These are phyloP conservation scores for Corymbia maculata DNA, from an alignment of 345 rosid genomes.

Conservation along the genomic window DNA sequence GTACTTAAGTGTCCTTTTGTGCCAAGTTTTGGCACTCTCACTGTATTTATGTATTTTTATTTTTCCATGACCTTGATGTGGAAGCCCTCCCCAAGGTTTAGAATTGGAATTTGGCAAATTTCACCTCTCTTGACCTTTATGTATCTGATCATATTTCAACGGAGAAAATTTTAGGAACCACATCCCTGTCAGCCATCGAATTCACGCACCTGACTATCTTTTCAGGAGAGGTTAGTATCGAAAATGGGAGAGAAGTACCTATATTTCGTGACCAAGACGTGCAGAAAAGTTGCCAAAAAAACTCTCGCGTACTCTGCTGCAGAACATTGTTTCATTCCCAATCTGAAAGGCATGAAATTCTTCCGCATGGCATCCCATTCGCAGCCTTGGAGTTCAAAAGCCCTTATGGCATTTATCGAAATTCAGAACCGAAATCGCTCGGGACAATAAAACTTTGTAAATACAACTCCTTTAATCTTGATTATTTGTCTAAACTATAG, in stretches of 20 bases:
- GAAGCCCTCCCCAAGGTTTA: not conserved
- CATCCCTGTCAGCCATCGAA: not conserved
- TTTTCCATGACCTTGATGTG: not conserved
- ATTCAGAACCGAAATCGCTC: not conserved
- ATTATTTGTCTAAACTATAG: not conserved
- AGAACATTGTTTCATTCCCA: slow-evolving; percentile 14
- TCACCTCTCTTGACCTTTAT: not conserved
- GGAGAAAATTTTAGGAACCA: not conserved
- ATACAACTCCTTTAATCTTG: too few relatives aligned
- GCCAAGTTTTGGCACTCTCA: too few relatives aligned
- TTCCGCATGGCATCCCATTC: not conserved
- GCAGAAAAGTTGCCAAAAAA: not conserved
- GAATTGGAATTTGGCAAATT: not conserved
- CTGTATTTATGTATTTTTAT: not conserved
- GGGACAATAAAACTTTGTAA: not conserved
- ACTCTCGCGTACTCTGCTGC: slow-evolving; percentile 13
- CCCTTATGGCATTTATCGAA: not conserved
- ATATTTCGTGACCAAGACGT: not conserved
- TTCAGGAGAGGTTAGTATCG: not conserved
- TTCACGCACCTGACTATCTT: not conserved
- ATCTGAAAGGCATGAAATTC: slow-evolving; percentile 21
- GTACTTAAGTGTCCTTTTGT: too few relatives aligned
- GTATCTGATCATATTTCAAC: not conserved
- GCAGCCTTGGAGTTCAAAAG: not conserved
- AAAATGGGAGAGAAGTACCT: not conserved